These are phyloP conservation scores for Coccomyxa sp. DNA, from an alignment of 139 green algal genomes.

Conservation along the genomic window DNA sequence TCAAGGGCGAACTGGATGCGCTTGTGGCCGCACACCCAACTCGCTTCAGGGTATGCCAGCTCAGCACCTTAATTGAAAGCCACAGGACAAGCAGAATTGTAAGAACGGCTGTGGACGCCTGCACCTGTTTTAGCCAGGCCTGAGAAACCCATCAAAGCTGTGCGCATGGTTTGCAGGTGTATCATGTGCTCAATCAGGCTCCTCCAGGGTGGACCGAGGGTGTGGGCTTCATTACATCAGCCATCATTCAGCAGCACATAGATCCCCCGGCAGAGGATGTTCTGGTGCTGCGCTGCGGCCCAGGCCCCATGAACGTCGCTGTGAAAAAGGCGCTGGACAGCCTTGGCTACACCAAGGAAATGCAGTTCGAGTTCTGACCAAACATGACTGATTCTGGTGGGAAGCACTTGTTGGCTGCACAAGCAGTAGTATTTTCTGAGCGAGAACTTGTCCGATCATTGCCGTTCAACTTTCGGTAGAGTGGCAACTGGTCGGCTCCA, in stretches of 20 bases:
- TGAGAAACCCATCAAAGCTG: no score
- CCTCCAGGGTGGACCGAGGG: conserved; percentile 30
- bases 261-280: conserved; percentile 43
- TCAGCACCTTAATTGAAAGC: neutral
- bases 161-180: conserved; percentile 25
- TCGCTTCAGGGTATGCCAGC: neutral
- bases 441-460: no score
- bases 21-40: neutral
- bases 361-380: conserved; percentile 87
- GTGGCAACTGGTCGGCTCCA: no score
- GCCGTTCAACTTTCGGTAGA: no score
- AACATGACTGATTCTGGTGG: neutral
- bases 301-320: conserved; percentile 83
- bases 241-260: conserved; percentile 48
- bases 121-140: no score
- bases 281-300: conserved; percentile 79
- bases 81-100: no score
- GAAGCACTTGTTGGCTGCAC: neutral
- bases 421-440: neutral
- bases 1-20: conserved; percentile 58
- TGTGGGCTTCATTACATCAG: conserved; percentile 32
- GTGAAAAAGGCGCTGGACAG: conserved; percentile 69
- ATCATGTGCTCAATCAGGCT: conserved; percentile 60
- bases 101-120: no score
- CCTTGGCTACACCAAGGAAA: conserved; percentile 68